Evolutionary conservation across 2,329 filamentous ascomycete genomes (phyloP), one percentile per base, ranked within the genome.

Genomic region (Hypoxylon sp.): DNA sequence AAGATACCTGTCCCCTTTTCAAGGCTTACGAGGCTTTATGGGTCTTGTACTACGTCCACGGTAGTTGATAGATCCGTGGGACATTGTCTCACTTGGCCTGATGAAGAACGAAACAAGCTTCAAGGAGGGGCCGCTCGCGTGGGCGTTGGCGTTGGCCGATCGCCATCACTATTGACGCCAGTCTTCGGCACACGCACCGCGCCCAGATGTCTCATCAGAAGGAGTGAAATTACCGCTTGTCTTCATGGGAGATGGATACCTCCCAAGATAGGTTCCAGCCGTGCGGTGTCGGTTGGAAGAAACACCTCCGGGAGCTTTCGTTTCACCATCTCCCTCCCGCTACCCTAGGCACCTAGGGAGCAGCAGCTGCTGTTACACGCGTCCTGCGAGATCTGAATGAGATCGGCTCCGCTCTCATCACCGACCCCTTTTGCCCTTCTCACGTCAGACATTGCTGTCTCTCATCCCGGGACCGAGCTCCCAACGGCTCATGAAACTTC

Each of bases 401-500:
- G 41, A 60, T 60, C 42, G 42, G 37, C 31, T 51, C 49, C 55
- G 48, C 37, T 35, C 26, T 38, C 42, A 13, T 27, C 27, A 35
- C n/a, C 23, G 21, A 55, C 51, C 40, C 46, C 42, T 52, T 53
- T 53, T 46, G n/a, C n/a, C n/a, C 17, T 13, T 15, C 45, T 47
- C 46, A 37, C 46, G 48, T 48, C 41, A 50, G 45, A 55, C 58
- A 49, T n/a, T 48, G 45, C 20, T 55, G 54, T 61, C 50, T 62
- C 56, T 60, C 11, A 55, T 48, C 20, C 54, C 58, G 54, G 50
- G 57, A 58, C 54, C 54, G 60, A 63, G 50, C 40, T 35, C 43
- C 49, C 45, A 60, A 61, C 60, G 57, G 57, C 50, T 53, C 42
- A 43, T 41, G 56, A 51, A 47, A 41, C 26, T 24, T 21, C 45